A percentile compares a stretch with the other conserved stretches of the same genome.
These are phyloP conservation scores for sorghum (Sorghum bicolor) DNA, from an alignment of 176 grass and related monocot genomes.

Conservation along the genomic window Sorghum_bicolor_NCBIv3 NC_012871.2:55780501-55781000, in stretches of 20 bases:
- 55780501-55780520: neutral
- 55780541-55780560: neutral
- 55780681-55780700: neutral
- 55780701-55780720: neutral
- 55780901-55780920: neutral
- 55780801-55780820: neutral
- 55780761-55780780: neutral
- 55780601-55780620: neutral
- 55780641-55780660: neutral
- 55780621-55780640: neutral
- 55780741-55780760: conserved; percentile 2
- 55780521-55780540: neutral
- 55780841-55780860: neutral
- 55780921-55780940: conserved; percentile 2
- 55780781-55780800: neutral
- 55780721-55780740: neutral
- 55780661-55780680: neutral
- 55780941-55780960: conserved; percentile 7
- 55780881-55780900: neutral
- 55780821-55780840: neutral
- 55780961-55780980: conserved; percentile 22
- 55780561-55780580: neutral
- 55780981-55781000: conserved; percentile 27
- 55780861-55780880: neutral
- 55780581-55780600: neutral